Evolutionary conservation across 2,329 filamentous ascomycete species (phyloP).

Genomic region (Metarhizium rileyi): DNA sequence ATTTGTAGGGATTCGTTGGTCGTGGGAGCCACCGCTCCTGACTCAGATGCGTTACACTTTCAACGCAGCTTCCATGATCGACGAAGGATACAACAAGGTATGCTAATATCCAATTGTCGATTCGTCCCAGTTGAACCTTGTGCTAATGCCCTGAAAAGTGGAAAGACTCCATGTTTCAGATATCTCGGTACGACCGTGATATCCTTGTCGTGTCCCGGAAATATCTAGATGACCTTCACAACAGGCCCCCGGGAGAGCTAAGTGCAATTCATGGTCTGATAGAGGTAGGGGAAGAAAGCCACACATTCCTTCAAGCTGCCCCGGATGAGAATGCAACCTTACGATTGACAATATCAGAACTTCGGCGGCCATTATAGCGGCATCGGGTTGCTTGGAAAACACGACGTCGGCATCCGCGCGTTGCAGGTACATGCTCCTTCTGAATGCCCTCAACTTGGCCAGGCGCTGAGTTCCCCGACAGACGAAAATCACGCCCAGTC

Average conservation of each 20-base stretch:
- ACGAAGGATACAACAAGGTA: constrained; percentile 7
- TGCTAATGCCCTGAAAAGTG: neutral
- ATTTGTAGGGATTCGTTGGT: constrained; percentile 4
- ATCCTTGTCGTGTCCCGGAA: constrained; percentile 6
- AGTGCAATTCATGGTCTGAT: constrained; percentile 8
- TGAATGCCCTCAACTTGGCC: neutral
- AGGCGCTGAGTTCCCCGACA: neutral
- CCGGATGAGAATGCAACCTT: neutral
- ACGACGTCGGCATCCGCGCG: constrained; percentile 7
- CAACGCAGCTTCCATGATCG: constrained; percentile 4
- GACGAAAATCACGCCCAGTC: constrained; percentile 8
- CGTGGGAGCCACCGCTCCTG: constrained; percentile 6
- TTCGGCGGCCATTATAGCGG: constrained; percentile 9
- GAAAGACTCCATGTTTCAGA: constrained; percentile 6
- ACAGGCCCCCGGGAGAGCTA: constrained; percentile 2
- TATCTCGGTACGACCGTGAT: constrained; percentile 8
- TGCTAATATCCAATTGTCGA: neutral
- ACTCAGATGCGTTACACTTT: constrained; percentile 4
- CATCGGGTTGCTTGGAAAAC: constrained; percentile 3
- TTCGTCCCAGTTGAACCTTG: neutral
- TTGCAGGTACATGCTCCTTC: constrained; percentile 4
- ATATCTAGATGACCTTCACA: constrained; percentile 9
- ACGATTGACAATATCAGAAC: constrained; percentile 1
- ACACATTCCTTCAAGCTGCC: neutral
- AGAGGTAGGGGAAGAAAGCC: neutral